A percentile compares a stretch with the other conserved stretches of the same genome.
These are phyloP conservation scores for Cantharellus anzutake DNA, from an alignment of 768 basidiomycete species.

Conservation along the genomic window DNA sequence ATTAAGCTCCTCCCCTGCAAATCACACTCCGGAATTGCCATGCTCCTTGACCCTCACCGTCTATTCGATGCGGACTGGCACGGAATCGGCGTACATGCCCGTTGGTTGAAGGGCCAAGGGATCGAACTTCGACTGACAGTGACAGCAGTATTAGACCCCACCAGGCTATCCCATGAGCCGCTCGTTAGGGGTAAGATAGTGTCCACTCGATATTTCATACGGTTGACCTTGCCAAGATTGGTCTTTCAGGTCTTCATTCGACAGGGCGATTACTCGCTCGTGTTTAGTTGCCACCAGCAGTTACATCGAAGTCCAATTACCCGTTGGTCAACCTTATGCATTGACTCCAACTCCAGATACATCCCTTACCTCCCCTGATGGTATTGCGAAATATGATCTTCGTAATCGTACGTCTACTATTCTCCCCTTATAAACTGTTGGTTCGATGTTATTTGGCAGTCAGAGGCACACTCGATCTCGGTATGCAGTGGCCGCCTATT, in stretches of 20 bases:
- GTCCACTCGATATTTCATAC: slow-evolving; percentile 3
- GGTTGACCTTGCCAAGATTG: slow-evolving; percentile 31
- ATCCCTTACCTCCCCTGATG: neutral
- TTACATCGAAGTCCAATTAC: slow-evolving; percentile 29
- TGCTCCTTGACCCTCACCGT: slow-evolving; percentile 63
- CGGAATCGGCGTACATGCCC: slow-evolving; percentile 62
- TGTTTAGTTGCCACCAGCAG: slow-evolving; percentile 59
- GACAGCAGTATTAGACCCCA: slow-evolving; percentile 51
- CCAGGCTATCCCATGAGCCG: slow-evolving; percentile 18
- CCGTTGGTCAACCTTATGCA: slow-evolving; percentile 15
- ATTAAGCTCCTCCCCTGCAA: slow-evolving; percentile 90
- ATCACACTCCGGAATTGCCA: slow-evolving; percentile 64
- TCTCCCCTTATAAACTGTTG: slow-evolving; percentile 6
- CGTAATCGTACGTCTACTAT: slow-evolving; percentile 22
- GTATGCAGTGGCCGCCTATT: slow-evolving; percentile 28
- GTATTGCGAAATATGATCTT: slow-evolving; percentile 30
- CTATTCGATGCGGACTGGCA: slow-evolving; percentile 89
- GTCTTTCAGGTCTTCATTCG: slow-evolving; percentile 52
- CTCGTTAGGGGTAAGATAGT: slow-evolving; percentile 32
- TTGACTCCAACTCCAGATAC: neutral
- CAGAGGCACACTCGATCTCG: slow-evolving; percentile 32
- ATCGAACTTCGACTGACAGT: slow-evolving; percentile 12
- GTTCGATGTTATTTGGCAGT: slow-evolving; percentile 14
- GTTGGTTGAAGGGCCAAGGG: slow-evolving; percentile 29
- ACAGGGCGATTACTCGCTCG: slow-evolving; percentile 34